A percentile compares a stretch with the other conserved stretches of the same genome.
phyloP scores from a whole-genome alignment of 176 grass and related monocot genomes.

The Bonia amplexicaulis region DNA sequence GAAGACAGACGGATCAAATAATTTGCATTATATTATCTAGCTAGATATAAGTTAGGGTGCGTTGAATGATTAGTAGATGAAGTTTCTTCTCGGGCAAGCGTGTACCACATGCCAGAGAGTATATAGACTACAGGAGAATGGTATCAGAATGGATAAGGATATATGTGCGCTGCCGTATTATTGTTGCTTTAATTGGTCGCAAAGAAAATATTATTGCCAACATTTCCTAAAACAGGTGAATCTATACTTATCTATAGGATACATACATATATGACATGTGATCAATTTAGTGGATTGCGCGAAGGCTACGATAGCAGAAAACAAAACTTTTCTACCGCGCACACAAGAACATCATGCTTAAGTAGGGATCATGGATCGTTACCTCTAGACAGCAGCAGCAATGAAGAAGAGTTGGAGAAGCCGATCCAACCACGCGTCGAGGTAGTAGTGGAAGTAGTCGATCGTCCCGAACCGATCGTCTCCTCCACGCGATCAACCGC shows the following conservation, averaged over 20 bases:
- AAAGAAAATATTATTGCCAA: background rate
- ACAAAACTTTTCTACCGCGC: too few species aligned
- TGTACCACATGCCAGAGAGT: conserved; percentile 22
- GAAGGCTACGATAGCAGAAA: too few species aligned
- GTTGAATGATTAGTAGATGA: conserved; percentile 39
- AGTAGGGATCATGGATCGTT: too few species aligned
- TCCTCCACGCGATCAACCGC: too few species aligned
- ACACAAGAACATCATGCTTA: too few species aligned
- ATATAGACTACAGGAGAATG: background rate
- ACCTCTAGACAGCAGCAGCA: too few species aligned
- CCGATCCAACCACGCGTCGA: too few species aligned
- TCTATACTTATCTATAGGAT: background rate
- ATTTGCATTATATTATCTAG: conserved; percentile 36
- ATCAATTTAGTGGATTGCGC: too few species aligned
- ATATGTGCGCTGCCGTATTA: background rate
- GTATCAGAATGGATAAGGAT: background rate
- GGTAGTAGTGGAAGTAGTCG: too few species aligned
- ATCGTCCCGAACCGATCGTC: too few species aligned
- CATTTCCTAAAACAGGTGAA: background rate
- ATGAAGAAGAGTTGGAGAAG: too few species aligned
- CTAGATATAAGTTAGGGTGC: conserved; percentile 5
- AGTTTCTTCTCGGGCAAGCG: conserved; percentile 44
- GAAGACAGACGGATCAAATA: conserved; percentile 11
- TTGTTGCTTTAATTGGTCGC: background rate
- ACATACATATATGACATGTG: background rate